Base-by-base conservation (phyloP, 179 eudicot species). In the Nepenthes alata region DNA sequence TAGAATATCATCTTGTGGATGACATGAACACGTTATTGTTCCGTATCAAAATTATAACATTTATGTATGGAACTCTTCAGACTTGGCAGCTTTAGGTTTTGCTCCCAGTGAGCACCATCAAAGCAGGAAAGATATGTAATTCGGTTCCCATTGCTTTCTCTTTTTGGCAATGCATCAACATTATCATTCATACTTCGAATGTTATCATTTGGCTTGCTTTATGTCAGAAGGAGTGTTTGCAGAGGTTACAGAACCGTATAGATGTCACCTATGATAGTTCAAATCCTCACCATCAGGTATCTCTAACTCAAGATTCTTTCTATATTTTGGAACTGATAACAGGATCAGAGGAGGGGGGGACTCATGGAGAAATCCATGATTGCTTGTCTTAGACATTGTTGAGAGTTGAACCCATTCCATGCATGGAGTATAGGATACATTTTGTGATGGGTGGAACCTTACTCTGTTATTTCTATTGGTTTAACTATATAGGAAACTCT, bases 181-280 rank as follows among this genome's bases (percentile, higher is more conserved):
- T 2, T 49, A 35, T 9, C 11, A 11, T 50, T 67, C 12, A 37
- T 25, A 25, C 25, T 25, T 25, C 25, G 8, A 67, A 58, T 62
- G 47, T 11, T 11, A 7, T 60, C 16, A 4, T 61, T 65, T 61
- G 61, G 35, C 53, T 41, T 69, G 55, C 34, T 61, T 37, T 70
- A 38, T 35, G 70, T 55, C 77, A 93, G 98, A 96, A 93, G 77
- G 95, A 83, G 54, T 81, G 98, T 74, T 76, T 93, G 68, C 83
- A 39, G 59, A 85, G 81, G 72, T 77, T 93, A 57, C 98, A 93
- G 76, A 81, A 66, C 37, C 95, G 96, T 39, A 76, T 93, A 64
- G 95, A 86, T 72, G 75, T 91, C 63, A 55, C 78, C 53, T 91
- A 86, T 78, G 93, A 91, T 71, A 65, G 93, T 75, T 84, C 95